Conservation (phyloP, 2,329 filamentous ascomycete species). For the Ceratocystis eucalypticola region DNA sequence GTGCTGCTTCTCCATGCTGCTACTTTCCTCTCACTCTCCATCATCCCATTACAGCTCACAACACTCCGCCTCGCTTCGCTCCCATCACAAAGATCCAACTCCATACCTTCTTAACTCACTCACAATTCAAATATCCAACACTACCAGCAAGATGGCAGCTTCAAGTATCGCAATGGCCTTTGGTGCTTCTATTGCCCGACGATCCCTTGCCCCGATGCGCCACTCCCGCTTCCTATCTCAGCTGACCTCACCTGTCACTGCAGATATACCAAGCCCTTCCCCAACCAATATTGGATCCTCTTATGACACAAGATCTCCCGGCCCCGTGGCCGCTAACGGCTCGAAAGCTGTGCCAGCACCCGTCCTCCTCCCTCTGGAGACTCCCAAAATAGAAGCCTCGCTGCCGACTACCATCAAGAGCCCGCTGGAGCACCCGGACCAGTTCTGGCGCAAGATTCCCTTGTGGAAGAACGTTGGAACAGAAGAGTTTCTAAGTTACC, state of each 20-base stretch:
- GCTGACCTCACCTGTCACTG: neutral
- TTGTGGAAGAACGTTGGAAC: slow-evolving; percentile 36
- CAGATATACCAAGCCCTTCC: neutral
- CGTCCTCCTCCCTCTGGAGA: neutral
- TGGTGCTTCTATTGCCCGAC: neutral
- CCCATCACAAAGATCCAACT: too few relatives aligned
- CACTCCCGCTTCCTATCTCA: neutral
- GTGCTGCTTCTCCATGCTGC: too few relatives aligned
- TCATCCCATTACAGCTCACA: too few relatives aligned
- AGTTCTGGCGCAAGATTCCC: slow-evolving; percentile 40
- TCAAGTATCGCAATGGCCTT: neutral
- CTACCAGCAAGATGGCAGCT: neutral
- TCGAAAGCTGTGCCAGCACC: neutral
- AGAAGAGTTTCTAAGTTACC: slow-evolving; percentile 38
- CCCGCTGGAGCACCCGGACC: slow-evolving; percentile 21
- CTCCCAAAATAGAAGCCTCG: neutral
- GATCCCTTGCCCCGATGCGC: neutral
- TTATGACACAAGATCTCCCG: neutral
- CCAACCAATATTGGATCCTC: neutral
- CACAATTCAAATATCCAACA: neutral
- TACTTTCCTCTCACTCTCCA: too few relatives aligned
- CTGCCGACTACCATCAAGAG: neutral
- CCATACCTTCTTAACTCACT: too few relatives aligned
- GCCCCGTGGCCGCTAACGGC: neutral
- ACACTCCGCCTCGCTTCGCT: too few relatives aligned